A percentile compares a stretch with the other conserved stretches of the same genome.
Evolutionary conservation across 1,284 basidiomycete species (phyloP).

Genomic region (Phylloboletellus chloephorus): DNA sequence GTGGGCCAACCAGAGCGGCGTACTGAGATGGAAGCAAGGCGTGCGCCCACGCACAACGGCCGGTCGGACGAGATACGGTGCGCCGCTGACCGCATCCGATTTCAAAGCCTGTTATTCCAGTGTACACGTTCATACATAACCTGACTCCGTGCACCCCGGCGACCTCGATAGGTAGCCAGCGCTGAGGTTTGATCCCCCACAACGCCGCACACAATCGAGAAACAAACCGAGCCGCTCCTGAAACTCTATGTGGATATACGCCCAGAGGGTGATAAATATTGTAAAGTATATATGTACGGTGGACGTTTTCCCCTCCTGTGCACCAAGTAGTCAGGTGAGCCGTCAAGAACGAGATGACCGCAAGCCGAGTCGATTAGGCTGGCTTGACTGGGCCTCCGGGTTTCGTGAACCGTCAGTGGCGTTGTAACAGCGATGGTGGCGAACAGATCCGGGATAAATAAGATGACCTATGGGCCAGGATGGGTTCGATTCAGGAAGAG

Average conservation of each 20-base stretch:
- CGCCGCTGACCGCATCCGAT: too few species aligned
- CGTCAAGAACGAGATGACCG: slow-evolving; percentile 2
- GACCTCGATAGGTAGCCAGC: too few species aligned
- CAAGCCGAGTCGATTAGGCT: not conserved
- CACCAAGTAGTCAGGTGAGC: slow-evolving; percentile 2
- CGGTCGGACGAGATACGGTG: too few species aligned
- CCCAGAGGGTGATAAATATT: slow-evolving; percentile 21
- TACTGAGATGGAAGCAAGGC: too few species aligned
- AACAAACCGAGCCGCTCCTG: not conserved
- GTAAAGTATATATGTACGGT: slow-evolving; percentile 22
- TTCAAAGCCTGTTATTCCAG: too few species aligned
- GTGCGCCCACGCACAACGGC: too few species aligned
- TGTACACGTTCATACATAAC: too few species aligned
- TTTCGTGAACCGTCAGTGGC: slow-evolving; percentile 7
- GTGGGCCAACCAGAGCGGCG: too few species aligned
- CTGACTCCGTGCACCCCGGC: too few species aligned
- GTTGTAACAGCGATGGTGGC: not conserved
- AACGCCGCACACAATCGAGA: slow-evolving; percentile 1
- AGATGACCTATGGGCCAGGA: slow-evolving; percentile 11
- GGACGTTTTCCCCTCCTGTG: slow-evolving; percentile 1
- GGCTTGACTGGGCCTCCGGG: slow-evolving; percentile 6
- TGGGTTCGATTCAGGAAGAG: slow-evolving; percentile 23
- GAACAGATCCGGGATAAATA: slow-evolving; percentile 29
- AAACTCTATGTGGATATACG: slow-evolving; percentile 17
- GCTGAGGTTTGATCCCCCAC: too few species aligned